These are phyloP conservation scores for Metschnikowia koreensis DNA, from an alignment of 805 yeast genomes.

Conservation along the genomic window DNA sequence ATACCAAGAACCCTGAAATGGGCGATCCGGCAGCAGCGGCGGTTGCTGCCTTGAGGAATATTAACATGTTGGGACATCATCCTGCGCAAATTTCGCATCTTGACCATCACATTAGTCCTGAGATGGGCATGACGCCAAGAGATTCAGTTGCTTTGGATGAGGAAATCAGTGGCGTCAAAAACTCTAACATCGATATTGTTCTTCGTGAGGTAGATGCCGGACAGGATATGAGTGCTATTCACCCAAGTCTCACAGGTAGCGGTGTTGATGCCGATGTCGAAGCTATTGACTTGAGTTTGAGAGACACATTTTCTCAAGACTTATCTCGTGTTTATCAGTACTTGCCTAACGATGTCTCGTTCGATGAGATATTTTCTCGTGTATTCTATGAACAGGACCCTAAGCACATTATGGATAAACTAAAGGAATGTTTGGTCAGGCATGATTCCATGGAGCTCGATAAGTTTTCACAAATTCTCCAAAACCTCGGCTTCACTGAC, in stretches of 20 bases:
- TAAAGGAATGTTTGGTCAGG: slow-evolving; percentile 7
- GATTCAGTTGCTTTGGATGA: slow-evolving; percentile 32
- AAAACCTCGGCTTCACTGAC: slow-evolving; percentile 15
- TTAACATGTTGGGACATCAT: slow-evolving; percentile 6
- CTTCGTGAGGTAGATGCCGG: slow-evolving; percentile 10
- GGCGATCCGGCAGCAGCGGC: slow-evolving; percentile 20
- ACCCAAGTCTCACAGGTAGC: slow-evolving; percentile 16
- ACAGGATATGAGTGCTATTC: slow-evolving; percentile 12
- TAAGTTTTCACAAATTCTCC: slow-evolving; percentile 11
- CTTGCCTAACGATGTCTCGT: slow-evolving; percentile 9
- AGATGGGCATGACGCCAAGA: slow-evolving; percentile 14
- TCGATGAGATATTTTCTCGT: slow-evolving; percentile 13
- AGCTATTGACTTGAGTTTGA: slow-evolving; percentile 5
- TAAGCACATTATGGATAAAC: slow-evolving; percentile 9
- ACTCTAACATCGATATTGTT: slow-evolving; percentile 22
- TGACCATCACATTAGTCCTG: slow-evolving; percentile 2
- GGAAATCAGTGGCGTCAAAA: slow-evolving; percentile 31
- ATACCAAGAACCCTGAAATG: slow-evolving; percentile 7
- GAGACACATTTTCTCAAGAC: slow-evolving; percentile 8
- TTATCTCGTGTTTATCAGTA: slow-evolving; percentile 5
- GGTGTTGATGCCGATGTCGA: slow-evolving; percentile 15
- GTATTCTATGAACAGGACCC: slow-evolving; percentile 11
- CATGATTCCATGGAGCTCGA: slow-evolving; percentile 11
- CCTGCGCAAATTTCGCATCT: slow-evolving; percentile 6
- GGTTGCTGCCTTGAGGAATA: slow-evolving; percentile 11